Evolutionary conservation across 352 stramenopile species (phyloP).

Genomic region (Phytophthora tubulina): DNA sequence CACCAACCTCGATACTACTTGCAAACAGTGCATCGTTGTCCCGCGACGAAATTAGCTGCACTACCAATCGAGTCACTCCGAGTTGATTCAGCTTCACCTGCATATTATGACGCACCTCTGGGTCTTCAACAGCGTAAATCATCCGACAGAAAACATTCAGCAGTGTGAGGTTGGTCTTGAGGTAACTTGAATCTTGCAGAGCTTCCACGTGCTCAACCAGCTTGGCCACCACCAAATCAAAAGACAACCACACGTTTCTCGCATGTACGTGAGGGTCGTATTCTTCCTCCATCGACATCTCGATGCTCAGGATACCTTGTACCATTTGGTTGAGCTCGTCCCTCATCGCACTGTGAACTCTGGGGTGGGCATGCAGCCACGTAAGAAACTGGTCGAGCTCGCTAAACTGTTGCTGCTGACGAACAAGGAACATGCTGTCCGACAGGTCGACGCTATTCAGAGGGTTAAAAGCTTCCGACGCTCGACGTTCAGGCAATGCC

Average conservation of each 20-base stretch:
- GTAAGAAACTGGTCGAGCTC: slow-evolving; percentile 61
- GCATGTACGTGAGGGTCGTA: slow-evolving; percentile 52
- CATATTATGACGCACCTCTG: slow-evolving; percentile 63
- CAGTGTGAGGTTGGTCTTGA: slow-evolving; percentile 77
- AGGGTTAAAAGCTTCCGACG: slow-evolving; percentile 1
- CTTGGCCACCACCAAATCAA: slow-evolving; percentile 72
- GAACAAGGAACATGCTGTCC: slow-evolving; percentile 12
- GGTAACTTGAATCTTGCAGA: slow-evolving; percentile 62
- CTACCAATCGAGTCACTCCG: slow-evolving; percentile 69
- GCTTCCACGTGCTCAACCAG: slow-evolving; percentile 69
- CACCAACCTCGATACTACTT: slow-evolving; percentile 67
- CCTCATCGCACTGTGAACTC: slow-evolving; percentile 58
- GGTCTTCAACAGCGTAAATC: slow-evolving; percentile 72
- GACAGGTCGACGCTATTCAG: slow-evolving; percentile 9
- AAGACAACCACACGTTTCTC: slow-evolving; percentile 59
- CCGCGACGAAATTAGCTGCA: slow-evolving; percentile 63
- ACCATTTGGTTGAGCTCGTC: slow-evolving; percentile 84
- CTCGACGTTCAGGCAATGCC: slow-evolving; percentile 25
- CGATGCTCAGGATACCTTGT: slow-evolving; percentile 64
- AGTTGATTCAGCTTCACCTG: slow-evolving; percentile 75
- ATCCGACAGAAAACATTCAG: slow-evolving; percentile 80
- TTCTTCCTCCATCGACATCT: slow-evolving; percentile 57
- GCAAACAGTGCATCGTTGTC: slow-evolving; percentile 69
- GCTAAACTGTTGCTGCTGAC: slow-evolving; percentile 47
- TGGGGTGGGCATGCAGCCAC: slow-evolving; percentile 50